A percentile compares a stretch with the other conserved stretches of the same genome.
phyloP scores from a whole-genome alignment of 768 basidiomycete genomes.

The Hortiboletus campestris region DNA sequence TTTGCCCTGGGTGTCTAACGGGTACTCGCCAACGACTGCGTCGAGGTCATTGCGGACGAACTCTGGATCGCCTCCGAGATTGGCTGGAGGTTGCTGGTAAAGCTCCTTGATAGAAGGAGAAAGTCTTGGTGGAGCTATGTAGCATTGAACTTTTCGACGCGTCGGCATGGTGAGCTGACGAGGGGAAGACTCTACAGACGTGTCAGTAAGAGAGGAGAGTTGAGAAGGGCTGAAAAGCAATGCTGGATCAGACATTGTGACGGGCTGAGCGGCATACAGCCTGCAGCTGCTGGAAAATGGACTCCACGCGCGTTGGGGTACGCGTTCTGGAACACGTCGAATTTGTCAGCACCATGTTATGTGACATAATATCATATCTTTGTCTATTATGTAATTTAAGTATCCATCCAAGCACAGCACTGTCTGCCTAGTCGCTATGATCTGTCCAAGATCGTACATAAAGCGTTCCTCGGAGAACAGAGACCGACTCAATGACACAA shows the following conservation, averaged over 20 bases:
- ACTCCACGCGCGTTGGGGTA: conserved; percentile 10
- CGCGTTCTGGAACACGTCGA: conserved; percentile 3
- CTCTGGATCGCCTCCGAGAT: conserved; percentile 35
- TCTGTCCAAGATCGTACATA: conserved; percentile 35
- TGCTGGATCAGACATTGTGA: conserved; percentile 22
- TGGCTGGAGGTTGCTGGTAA: conserved; percentile 39
- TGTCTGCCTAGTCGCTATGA: conserved; percentile 49
- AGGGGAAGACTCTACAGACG: conserved; percentile 8
- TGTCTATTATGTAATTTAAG: background rate
- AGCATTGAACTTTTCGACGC: conserved; percentile 23
- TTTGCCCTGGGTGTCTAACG: conserved; percentile 24
- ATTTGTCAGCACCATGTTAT: conserved; percentile 17
- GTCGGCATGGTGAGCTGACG: conserved; percentile 6
- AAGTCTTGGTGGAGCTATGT: conserved; percentile 40
- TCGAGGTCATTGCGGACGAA: conserved; percentile 33
- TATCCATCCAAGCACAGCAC: conserved; percentile 51
- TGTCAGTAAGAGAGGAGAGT: conserved; percentile 14
- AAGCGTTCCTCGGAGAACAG: background rate
- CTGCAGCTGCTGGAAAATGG: background rate
- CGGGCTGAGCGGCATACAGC: background rate
- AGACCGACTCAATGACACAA: conserved; percentile 57
- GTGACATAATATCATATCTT: background rate
- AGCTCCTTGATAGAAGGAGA: conserved; percentile 37
- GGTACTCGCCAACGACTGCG: conserved; percentile 60
- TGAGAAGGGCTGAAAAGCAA: conserved; percentile 14